These are phyloP conservation scores for Verbena officinalis DNA, from an alignment of 257 asterid species.

Conservation along the genomic window DNA sequence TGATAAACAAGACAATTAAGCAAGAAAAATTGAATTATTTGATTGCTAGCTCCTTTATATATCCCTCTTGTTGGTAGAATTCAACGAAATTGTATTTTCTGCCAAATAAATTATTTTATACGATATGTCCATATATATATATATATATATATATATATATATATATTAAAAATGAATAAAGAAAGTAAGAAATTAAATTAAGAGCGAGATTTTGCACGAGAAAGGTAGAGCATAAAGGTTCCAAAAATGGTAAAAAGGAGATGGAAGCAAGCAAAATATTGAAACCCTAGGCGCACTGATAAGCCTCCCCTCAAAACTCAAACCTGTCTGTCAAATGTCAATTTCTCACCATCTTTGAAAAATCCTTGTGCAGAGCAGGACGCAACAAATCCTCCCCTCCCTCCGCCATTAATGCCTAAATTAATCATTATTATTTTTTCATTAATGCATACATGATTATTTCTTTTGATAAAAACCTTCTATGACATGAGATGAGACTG, in stretches of 20 bases:
- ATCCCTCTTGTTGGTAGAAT: no score
- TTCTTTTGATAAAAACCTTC: constrained; percentile 12
- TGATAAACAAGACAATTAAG: no score
- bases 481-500: constrained; percentile 14
- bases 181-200: not conserved
- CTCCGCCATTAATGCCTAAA: constrained; percentile 9
- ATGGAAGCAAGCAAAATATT: constrained; percentile 35
- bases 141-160: no score
- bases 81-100: no score
- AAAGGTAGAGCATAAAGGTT: constrained; percentile 29
- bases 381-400: constrained; percentile 44
- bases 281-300: constrained; percentile 36
- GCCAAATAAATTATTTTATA: no score
- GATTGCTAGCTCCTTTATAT: no score
- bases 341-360: constrained; percentile 15
- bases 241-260: constrained; percentile 32
- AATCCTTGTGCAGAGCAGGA: constrained; percentile 50
- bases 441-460: not conserved
- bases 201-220: constrained; percentile 27
- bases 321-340: constrained; percentile 40
- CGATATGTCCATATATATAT: no score
- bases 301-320: not conserved
- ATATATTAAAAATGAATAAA: not conserved
- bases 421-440: not conserved
- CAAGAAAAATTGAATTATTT: no score